A percentile compares a stretch with the other conserved stretches of the same genome.
Conservation (phyloP, 805 yeast species). For the Cyberlindnera euphorbiae region DNA sequence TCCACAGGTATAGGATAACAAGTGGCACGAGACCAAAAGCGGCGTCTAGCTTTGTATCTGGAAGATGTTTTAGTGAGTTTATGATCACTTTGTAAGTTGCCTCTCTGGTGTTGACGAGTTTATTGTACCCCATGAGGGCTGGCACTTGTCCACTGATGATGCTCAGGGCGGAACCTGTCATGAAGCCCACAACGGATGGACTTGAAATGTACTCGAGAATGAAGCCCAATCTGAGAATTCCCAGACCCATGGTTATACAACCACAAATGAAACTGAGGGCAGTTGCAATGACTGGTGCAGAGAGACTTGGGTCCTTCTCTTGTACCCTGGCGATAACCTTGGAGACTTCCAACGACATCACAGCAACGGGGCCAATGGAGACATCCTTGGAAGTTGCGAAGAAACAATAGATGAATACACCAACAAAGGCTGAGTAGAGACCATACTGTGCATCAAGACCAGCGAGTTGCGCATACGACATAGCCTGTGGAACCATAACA, state of each 20-base stretch:
- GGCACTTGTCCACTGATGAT: conserved; percentile 87
- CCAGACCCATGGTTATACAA: conserved; percentile 76
- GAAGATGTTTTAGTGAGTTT: conserved; percentile 65
- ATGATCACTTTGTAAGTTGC: conserved; percentile 69
- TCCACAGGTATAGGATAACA: conserved; percentile 68
- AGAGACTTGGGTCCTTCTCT: conserved; percentile 39
- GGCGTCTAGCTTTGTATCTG: conserved; percentile 68
- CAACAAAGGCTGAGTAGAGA: conserved; percentile 85
- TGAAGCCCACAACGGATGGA: conserved; percentile 92
- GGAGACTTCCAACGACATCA: conserved; percentile 83
- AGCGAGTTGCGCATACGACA: conserved; percentile 92
- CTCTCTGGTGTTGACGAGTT: conserved; percentile 62
- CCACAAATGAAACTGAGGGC: conserved; percentile 79
- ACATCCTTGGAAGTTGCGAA: conserved; percentile 96
- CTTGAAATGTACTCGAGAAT: conserved; percentile 82
- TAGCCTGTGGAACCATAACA: conserved; percentile 90
- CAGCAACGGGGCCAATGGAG: conserved; percentile 95
- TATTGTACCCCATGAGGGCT: conserved; percentile 70
- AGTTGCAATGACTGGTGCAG: conserved; percentile 76
- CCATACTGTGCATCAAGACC: conserved; percentile 80
- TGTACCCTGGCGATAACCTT: conserved; percentile 68
- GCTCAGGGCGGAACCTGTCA: conserved; percentile 89
- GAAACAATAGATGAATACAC: conserved; percentile 81
- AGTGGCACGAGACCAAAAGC: conserved; percentile 83
- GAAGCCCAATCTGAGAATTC: conserved; percentile 80